These are phyloP conservation scores for Diddensiella caesifluorescens DNA, from an alignment of 805 yeast genomes.

Conservation along the genomic window DNA sequence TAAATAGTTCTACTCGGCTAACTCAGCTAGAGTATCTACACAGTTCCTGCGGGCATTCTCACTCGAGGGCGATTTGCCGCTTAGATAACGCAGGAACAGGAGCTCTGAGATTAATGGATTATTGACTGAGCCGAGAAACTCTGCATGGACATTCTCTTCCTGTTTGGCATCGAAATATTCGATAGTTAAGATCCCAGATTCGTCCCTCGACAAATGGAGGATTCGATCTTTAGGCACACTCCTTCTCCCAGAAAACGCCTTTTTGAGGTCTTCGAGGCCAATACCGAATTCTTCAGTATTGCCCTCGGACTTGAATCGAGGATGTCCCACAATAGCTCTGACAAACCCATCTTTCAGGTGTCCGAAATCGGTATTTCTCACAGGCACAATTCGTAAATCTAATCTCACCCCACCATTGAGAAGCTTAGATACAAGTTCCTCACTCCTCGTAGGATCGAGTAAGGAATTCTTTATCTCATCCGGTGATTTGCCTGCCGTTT, in stretches of 20 bases:
- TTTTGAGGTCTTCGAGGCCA: constrained; percentile 65
- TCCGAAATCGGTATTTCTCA: constrained; percentile 83
- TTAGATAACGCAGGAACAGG: constrained; percentile 70
- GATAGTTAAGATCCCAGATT: constrained; percentile 43
- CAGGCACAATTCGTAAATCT: constrained; percentile 74
- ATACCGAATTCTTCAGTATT: constrained; percentile 42
- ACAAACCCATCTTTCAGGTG: constrained; percentile 87
- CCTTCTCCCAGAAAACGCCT: constrained; percentile 57
- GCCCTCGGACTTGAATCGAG: constrained; percentile 43
- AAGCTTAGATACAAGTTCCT: constrained; percentile 44
- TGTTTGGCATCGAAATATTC: constrained; percentile 40
- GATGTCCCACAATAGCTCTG: constrained; percentile 68
- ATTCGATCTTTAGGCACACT: constrained; percentile 72
- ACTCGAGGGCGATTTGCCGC: constrained; percentile 62
- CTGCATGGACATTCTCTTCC: constrained; percentile 23
- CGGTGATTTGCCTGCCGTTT: constrained; percentile 8
- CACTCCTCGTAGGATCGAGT: constrained; percentile 47
- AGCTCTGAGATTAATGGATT: constrained; percentile 60
- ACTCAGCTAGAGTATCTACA: constrained; percentile 25
- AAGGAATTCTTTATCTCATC: constrained; percentile 19
- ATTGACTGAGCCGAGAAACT: constrained; percentile 52
- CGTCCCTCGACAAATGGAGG: constrained; percentile 50
- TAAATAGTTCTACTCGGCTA: neutral
- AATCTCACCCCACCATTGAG: constrained; percentile 57
- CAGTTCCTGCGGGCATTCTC: constrained; percentile 46